These are phyloP conservation scores for Auricularia auricula-judae DNA, from an alignment of 768 basidiomycete genomes.

Conservation along the genomic window DNA sequence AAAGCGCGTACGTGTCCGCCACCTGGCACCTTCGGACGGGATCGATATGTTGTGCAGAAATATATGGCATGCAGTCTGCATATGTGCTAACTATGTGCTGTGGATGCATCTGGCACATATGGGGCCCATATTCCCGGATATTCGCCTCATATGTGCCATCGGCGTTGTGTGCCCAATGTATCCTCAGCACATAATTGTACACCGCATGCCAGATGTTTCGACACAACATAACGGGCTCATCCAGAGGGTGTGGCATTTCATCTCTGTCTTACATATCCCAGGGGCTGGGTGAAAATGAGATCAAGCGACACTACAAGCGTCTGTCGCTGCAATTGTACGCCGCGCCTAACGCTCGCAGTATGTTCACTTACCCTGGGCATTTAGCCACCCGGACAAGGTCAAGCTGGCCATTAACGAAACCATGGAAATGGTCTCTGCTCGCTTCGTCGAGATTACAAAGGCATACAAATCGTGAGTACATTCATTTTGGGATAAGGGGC, in stretches of 20 bases:
- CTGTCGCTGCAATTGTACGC: constrained; percentile 73
- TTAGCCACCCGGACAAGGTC: constrained; percentile 97
- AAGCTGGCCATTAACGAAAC: constrained; percentile 74
- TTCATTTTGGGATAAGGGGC: neutral
- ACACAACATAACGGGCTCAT: no score
- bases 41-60: no score
- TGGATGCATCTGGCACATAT: no score
- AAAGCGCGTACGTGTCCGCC: constrained; percentile 35
- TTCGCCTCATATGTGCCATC: no score
- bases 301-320: constrained; percentile 92
- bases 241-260: no score
- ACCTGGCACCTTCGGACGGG: neutral
- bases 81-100: no score
- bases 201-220: no score
- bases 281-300: constrained; percentile 73
- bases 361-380: neutral
- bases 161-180: no score
- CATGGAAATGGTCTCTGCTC: constrained; percentile 70
- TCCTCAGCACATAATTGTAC: no score
- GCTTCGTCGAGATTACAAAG: constrained; percentile 90
- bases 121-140: no score
- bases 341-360: neutral
- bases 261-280: constrained; percentile 18
- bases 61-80: no score
- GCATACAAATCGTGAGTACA: constrained; percentile 82